phyloP scores from a whole-genome alignment of 306 rosid genomes.

The Mucuna pruriens region DNA sequence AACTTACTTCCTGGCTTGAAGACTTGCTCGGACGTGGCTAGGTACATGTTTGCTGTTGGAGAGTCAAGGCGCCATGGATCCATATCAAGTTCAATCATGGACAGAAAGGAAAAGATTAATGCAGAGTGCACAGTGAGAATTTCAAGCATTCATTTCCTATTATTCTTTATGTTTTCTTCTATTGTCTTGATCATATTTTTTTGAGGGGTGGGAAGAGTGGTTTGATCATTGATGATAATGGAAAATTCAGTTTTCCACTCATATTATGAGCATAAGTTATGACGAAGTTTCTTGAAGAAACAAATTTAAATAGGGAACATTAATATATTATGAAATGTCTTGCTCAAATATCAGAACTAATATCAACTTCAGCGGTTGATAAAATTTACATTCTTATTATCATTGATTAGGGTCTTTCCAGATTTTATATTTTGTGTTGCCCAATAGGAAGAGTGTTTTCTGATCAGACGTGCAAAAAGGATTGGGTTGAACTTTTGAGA shows the following conservation, averaged over 20 bases:
- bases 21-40: conserved; percentile 81
- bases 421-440: neutral
- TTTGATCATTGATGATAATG: neutral
- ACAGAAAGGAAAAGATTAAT: conserved; percentile 55
- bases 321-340: neutral
- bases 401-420: neutral
- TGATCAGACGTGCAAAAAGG: neutral
- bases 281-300: neutral
- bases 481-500: neutral
- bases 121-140: conserved; percentile 53
- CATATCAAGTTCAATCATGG: conserved; percentile 31
- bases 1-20: conserved; percentile 85
- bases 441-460: neutral
- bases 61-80: conserved; percentile 40
- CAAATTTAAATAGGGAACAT: neutral
- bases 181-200: neutral
- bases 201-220: neutral
- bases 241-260: neutral
- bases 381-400: neutral
- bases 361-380: neutral
- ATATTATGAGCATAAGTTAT: neutral
- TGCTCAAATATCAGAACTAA: neutral
- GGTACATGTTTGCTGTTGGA: conserved; percentile 67
- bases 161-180: conserved; percentile 3
- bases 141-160: neutral